These are phyloP conservation scores for Austropuccinia psidii DNA, from an alignment of 1,284 basidiomycete genomes.

Conservation along the genomic window DNA sequence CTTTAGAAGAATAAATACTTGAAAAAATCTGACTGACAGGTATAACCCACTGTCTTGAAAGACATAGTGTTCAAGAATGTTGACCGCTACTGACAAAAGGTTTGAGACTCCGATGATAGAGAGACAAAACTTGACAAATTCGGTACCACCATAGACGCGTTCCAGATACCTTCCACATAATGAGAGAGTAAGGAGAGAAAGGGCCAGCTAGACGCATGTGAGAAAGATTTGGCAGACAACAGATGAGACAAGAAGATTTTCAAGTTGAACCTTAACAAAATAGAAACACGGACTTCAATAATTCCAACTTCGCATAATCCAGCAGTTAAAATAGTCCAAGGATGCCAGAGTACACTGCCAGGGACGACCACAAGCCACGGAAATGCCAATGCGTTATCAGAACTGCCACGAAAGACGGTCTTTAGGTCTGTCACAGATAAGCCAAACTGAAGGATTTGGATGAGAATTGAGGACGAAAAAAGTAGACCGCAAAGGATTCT, in stretches of 20 bases:
- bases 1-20: conserved; percentile 28
- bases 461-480: conserved; percentile 58
- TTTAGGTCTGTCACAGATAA: conserved; percentile 38
- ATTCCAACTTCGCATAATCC: conserved; percentile 76
- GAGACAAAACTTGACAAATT: conserved; percentile 75
- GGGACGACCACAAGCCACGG: conserved; percentile 80
- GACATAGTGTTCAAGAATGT: conserved; percentile 59
- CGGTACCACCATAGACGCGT: conserved; percentile 79
- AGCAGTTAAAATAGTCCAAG: conserved; percentile 85
- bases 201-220: conserved; percentile 57
- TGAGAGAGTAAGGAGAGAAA: conserved; percentile 69
- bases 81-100: conserved; percentile 72
- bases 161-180: conserved; percentile 82
- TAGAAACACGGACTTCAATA: conserved; percentile 61
- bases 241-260: neutral
- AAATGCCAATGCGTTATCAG: conserved; percentile 50
- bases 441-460: conserved; percentile 58
- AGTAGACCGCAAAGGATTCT: conserved; percentile 66
- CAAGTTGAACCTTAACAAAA: neutral
- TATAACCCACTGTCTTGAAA: conserved; percentile 21
- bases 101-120: conserved; percentile 74
- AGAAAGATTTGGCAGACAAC: neutral
- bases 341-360: conserved; percentile 72
- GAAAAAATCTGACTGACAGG: conserved; percentile 19
- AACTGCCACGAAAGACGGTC: conserved; percentile 48